A percentile compares a stretch with the other conserved stretches of the same genome.
These are phyloP conservation scores for Xerocomus potaroensis DNA, from an alignment of 768 basidiomycete species.

Conservation along the genomic window DNA sequence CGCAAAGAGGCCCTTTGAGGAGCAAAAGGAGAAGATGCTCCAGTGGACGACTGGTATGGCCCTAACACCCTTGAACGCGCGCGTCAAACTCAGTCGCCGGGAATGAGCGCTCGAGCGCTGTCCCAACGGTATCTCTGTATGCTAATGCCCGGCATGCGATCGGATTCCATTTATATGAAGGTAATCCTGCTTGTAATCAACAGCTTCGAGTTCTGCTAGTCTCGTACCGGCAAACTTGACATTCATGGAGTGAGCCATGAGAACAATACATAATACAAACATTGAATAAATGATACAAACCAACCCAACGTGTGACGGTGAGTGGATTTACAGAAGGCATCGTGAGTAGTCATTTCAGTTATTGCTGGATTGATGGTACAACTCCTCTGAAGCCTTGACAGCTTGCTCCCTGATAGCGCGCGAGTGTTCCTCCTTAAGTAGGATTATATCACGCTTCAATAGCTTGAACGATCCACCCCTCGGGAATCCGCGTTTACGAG, in stretches of 20 bases:
- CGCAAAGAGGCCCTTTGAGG: constrained; percentile 20
- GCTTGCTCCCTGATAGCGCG: constrained; percentile 22
- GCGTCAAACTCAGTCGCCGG: constrained; percentile 22
- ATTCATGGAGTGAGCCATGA: neutral
- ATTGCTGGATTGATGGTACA: neutral
- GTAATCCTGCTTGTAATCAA: neutral
- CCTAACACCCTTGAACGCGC: constrained; percentile 30
- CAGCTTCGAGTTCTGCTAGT: neutral
- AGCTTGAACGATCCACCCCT: constrained; percentile 45
- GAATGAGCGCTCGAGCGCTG: no score
- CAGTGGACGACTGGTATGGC: constrained; percentile 37
- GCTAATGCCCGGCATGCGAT: no score
- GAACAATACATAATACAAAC: neutral
- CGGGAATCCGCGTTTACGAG: constrained; percentile 48
- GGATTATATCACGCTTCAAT: constrained; percentile 42
- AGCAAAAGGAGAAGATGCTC: constrained; percentile 33
- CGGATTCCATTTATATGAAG: no score
- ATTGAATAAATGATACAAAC: neutral
- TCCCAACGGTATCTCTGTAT: no score
- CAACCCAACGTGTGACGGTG: neutral
- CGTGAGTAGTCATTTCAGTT: neutral
- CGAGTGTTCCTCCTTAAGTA: constrained; percentile 42
- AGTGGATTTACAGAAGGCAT: neutral
- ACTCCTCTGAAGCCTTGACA: constrained; percentile 9
- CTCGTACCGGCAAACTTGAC: neutral